Conservation (phyloP, 805 yeast genomes). For the Lachancea sp. region DNA sequence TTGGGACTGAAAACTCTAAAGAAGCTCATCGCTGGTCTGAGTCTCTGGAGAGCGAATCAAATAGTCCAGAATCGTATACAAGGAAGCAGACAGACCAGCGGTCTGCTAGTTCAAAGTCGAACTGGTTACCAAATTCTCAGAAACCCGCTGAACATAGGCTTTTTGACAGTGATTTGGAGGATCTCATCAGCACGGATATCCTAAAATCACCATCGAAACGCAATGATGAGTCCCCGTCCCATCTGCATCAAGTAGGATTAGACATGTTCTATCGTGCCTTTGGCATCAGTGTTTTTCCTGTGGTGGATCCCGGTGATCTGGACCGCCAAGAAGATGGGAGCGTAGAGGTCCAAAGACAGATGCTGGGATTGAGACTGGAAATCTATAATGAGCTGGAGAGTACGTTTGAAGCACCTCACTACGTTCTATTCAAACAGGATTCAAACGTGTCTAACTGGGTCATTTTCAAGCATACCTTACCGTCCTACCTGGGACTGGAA, state of each 20-base stretch:
- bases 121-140: slow-evolving; percentile 19
- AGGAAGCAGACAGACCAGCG: neutral
- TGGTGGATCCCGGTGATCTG: slow-evolving; percentile 32
- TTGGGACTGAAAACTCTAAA: no score
- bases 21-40: neutral
- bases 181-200: slow-evolving; percentile 19
- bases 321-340: slow-evolving; percentile 11
- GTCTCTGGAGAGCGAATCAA: neutral
- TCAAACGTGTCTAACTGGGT: slow-evolving; percentile 27
- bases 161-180: slow-evolving; percentile 24
- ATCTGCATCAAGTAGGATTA: slow-evolving; percentile 16
- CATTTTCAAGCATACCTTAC: slow-evolving; percentile 35
- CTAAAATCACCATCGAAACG: slow-evolving; percentile 29
- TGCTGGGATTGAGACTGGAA: slow-evolving; percentile 38
- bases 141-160: slow-evolving; percentile 19
- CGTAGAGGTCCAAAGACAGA: slow-evolving; percentile 14
- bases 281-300: slow-evolving; percentile 37
- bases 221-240: slow-evolving; percentile 1
- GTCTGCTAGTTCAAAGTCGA: slow-evolving; percentile 15
- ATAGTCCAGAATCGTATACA: neutral
- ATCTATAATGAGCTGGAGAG: slow-evolving; percentile 26
- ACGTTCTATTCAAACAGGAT: slow-evolving; percentile 30
- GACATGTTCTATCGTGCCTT: slow-evolving; percentile 35
- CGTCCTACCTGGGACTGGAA: slow-evolving; percentile 24
- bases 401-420: slow-evolving; percentile 33